Evolutionary conservation across 495 filamentous ascomycete genomes (phyloP).

Genomic region (Xylaria telfairii): DNA sequence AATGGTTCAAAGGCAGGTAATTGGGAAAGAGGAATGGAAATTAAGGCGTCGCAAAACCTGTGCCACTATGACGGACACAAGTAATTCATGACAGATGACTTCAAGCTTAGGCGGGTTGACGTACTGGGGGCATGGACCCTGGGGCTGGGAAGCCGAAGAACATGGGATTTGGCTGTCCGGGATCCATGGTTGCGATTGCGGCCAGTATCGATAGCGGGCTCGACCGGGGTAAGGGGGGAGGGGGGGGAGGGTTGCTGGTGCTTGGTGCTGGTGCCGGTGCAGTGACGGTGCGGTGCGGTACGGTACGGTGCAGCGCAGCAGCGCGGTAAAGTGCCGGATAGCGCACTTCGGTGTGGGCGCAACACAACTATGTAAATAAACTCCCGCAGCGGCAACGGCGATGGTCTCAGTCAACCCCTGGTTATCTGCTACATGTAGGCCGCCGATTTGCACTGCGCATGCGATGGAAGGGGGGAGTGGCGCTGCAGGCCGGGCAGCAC

Average conservation of each 20-base stretch:
- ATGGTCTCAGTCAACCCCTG: not conserved
- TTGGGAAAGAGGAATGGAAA: not conserved
- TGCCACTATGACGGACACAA: not conserved
- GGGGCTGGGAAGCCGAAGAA: conserved; percentile 42
- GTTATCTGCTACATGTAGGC: conserved; percentile 9
- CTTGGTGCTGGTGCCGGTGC: conserved; percentile 5
- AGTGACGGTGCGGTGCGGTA: not conserved
- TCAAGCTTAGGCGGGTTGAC: conserved; percentile 20
- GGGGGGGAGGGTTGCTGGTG: too few species aligned
- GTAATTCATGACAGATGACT: not conserved
- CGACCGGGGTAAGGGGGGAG: conserved; percentile 4
- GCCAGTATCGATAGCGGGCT: conserved; percentile 14
- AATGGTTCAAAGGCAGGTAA: conserved; percentile 11
- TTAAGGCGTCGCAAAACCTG: not conserved
- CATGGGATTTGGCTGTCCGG: conserved; percentile 41
- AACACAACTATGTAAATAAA: conserved; percentile 2
- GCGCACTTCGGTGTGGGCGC: conserved; percentile 7
- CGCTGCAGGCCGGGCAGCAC: not conserved
- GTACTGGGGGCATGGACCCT: conserved; percentile 36
- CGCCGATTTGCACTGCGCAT: conserved; percentile 4
- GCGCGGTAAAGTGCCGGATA: not conserved
- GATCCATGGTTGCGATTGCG: conserved; percentile 43
- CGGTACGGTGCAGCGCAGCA: conserved; percentile 3
- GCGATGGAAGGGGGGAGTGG: not conserved
- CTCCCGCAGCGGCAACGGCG: not conserved